Evolutionary conservation across 352 stramenopile species (phyloP).

Genomic region (Pythium coloratum): DNA sequence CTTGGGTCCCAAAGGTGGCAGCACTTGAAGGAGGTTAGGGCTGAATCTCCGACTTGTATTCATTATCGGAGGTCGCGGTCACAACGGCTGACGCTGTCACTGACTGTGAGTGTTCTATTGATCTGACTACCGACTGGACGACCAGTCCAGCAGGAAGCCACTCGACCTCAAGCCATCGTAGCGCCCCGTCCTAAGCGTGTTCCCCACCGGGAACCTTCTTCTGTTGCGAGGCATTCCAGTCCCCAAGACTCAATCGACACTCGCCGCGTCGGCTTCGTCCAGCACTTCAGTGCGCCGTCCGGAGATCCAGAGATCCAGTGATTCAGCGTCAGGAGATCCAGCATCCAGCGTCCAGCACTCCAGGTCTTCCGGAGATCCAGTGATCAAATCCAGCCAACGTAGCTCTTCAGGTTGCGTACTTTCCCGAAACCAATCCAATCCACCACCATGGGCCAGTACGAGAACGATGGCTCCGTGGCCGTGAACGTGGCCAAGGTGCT

Average conservation of each 20-base stretch:
- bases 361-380: slow-evolving; percentile 1
- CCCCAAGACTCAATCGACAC: not conserved
- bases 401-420: not conserved
- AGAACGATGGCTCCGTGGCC: slow-evolving; percentile 38
- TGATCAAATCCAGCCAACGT: not conserved
- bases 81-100: not conserved
- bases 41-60: slow-evolving; percentile 1
- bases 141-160: slow-evolving; percentile 3
- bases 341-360: not conserved
- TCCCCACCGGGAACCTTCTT: not conserved
- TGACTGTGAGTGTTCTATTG: not conserved
- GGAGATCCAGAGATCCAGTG: not conserved
- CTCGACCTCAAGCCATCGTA: not conserved
- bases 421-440: not conserved
- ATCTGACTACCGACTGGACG: slow-evolving; percentile 2
- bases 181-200: not conserved
- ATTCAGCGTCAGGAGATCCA: not conserved
- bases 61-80: not conserved
- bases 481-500: slow-evolving; percentile 79
- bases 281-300: not conserved
- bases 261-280: not conserved
- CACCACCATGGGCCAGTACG: slow-evolving; percentile 52
- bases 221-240: not conserved
- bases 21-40: not conserved
- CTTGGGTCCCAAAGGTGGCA: not conserved